Evolutionary conservation across 225 moss, liverwort and hornwort genomes (phyloP), one percentile per base, ranked within the genome.

Genomic region (Climacium dendroides): DNA sequence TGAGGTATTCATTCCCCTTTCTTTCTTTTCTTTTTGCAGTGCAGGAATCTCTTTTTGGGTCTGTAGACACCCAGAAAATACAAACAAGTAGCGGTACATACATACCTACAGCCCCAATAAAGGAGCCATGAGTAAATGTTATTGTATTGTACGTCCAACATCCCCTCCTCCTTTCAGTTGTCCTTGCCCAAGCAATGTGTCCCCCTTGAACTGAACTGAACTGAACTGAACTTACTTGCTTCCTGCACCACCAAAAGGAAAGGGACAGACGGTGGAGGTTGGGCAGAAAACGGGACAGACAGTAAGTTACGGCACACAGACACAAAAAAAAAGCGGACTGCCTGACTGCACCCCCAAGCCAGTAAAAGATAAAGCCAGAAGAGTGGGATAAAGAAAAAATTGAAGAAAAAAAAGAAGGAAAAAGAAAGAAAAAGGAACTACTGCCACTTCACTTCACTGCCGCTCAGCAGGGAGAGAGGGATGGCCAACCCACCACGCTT

Each of bases 21-120:
- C n/a, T n/a, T n/a, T n/a, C 6, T n/a, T 76, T 35, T 0, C 0
- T 20, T 9, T 28, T 10, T 50, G 4, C 50, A 50, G 48, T 48
- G 1, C 48, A 28, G 62, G 71, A 74, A 77, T 77, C 55, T 26
- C 37, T 37, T 55, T 54, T 78, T 4, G 7, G 24, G 37, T 55
- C 16, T n/a, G 55, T 55, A 55, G 55, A 55, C 78, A 85, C 43
- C 4, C 9, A 45, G 5, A 35, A 78, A 86, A 18, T 78, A 57
- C 78, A 78, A 86, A 78, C 5, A 67, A 67, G 57, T 86, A 14
- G 25, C 0, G 2, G 6, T 34, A 39, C 52, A 7, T 28, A 41
- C 28, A n/a, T 30, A 34, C 26, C 19, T 35, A 35, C 73, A n/a
- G n/a, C 59, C 43, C 23, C 77, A 37, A 55, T 78, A 55, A 78